Conservation (phyloP, 352 stramenopile genomes). For the Pythium insidiosum region DNA sequence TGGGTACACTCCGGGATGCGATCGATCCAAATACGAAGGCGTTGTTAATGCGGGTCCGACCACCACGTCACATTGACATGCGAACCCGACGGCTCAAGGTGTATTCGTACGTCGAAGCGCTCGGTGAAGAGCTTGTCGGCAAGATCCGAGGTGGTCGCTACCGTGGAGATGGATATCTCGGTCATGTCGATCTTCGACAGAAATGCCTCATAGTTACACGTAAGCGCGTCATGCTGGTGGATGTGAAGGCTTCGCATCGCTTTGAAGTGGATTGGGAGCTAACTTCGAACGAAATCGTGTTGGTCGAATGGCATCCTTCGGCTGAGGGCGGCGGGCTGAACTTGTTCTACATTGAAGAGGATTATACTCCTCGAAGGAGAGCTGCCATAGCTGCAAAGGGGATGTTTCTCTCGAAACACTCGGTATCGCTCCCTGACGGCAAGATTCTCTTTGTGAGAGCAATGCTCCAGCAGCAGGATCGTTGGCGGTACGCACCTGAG, state of each 20-base stretch:
- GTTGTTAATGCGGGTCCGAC: constrained; percentile 62
- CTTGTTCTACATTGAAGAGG: constrained; percentile 73
- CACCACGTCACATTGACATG: constrained; percentile 73
- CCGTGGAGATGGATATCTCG: constrained; percentile 70
- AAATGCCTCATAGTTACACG: constrained; percentile 80
- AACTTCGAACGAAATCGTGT: constrained; percentile 65
- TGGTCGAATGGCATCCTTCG: constrained; percentile 46
- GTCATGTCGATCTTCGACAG: constrained; percentile 76
- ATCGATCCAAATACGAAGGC: constrained; percentile 77
- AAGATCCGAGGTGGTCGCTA: constrained; percentile 76
- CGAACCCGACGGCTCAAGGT: constrained; percentile 74
- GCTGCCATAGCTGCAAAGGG: constrained; percentile 27
- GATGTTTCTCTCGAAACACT: constrained; percentile 77
- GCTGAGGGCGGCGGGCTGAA: constrained; percentile 19
- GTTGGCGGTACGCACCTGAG: constrained; percentile 53
- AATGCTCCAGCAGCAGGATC: constrained; percentile 84
- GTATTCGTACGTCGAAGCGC: constrained; percentile 83
- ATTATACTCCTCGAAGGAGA: constrained; percentile 40
- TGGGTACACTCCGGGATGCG: constrained; percentile 67
- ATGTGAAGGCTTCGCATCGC: constrained; percentile 57
- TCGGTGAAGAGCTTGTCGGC: constrained; percentile 82
- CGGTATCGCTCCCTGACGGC: constrained; percentile 58
- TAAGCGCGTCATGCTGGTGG: constrained; percentile 72
- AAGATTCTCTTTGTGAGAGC: constrained; percentile 76
- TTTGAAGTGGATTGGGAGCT: constrained; percentile 81